Percentiles rank a stretch among this genome's conserved stretches.
Evolutionary conservation across 805 yeast genomes (phyloP).

Genomic region (Zygosaccharomyces lentus): DNA sequence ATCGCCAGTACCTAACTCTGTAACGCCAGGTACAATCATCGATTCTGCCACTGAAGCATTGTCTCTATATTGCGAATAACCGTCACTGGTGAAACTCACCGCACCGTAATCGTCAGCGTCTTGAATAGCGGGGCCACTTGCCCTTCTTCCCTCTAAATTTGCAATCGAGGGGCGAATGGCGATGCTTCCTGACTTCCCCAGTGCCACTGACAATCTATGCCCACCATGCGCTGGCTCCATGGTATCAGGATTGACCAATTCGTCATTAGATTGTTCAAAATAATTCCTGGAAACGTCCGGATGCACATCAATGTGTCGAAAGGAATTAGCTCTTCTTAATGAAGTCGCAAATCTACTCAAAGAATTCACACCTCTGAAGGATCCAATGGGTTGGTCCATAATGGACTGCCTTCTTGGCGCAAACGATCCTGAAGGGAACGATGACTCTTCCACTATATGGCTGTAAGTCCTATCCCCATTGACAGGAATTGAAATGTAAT

Average conservation of each 20-base stretch:
- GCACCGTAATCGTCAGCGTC: conserved; percentile 42
- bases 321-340: conserved; percentile 71
- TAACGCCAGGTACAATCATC: conserved; percentile 37
- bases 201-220: conserved; percentile 56
- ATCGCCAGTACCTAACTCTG: conserved; percentile 41
- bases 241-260: conserved; percentile 62
- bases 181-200: conserved; percentile 28
- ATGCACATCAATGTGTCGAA: conserved; percentile 49
- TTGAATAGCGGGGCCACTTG: conserved; percentile 27
- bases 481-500: conserved; percentile 34
- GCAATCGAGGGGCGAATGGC: conserved; percentile 25
- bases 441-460: conserved; percentile 6
- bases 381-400: conserved; percentile 48
- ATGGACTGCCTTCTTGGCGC: conserved; percentile 36
- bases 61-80: conserved; percentile 32
- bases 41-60: conserved; percentile 45
- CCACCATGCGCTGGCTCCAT: conserved; percentile 64
- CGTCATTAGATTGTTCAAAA: conserved; percentile 57
- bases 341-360: conserved; percentile 77
- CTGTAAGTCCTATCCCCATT: conserved; percentile 19
- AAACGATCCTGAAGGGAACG: conserved; percentile 8
- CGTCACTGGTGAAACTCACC: conserved; percentile 31
- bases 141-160: conserved; percentile 20
- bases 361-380: conserved; percentile 63
- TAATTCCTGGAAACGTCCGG: conserved; percentile 50